Evolutionary conservation across 108 stramenopile species (phyloP), one percentile per base, ranked within the genome.

Genomic region (Pseudonitzschia delicatissima): DNA sequence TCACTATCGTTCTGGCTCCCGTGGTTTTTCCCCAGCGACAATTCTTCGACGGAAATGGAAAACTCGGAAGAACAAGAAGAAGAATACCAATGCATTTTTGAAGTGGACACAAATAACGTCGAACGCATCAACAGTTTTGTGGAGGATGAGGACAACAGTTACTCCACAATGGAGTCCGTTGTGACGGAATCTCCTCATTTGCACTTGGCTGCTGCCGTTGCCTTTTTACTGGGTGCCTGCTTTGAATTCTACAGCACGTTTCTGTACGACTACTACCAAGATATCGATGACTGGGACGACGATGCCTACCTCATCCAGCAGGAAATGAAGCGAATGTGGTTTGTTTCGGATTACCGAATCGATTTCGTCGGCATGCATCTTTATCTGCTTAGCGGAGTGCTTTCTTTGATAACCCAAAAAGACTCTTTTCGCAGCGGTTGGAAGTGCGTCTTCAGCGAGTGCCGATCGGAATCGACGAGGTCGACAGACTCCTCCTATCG

Each of bases 241-340:
- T 61, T 37, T 40, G 60, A 61, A 40, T 28, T 40, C 13, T 61
- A 61, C 39, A 61, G 60, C 37, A 61, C 60, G 5, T 40, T 61
- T 0, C 39, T 61, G 13, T 21, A 61, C 34, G 60, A 61, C 37
- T 11, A 40, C 20, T 61, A 40, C 32, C 36, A 61, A 25, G 37
- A 61, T 13, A n/a, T 15, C 15, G 60, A 61, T 27, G 36, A 37
- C 20, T 33, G 60, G 20, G 32, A 21, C n/a, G 60, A 61, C 27
- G 60, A 61, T 26, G 60, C 32, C 26, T 61, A 37, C 27, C 36
- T 40, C 11, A 40, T 61, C 25, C 3, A 39, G 20, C 18, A 13
- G 23, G 60, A 37, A 42, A 20, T 20, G 37, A 42, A 40, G 40
- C 60, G 60, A 40, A 29, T 5, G 27, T 61, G 60, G 60, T 61